phyloP scores from a whole-genome alignment of 768 basidiomycete genomes.

The Lactarius akahatsu region DNA sequence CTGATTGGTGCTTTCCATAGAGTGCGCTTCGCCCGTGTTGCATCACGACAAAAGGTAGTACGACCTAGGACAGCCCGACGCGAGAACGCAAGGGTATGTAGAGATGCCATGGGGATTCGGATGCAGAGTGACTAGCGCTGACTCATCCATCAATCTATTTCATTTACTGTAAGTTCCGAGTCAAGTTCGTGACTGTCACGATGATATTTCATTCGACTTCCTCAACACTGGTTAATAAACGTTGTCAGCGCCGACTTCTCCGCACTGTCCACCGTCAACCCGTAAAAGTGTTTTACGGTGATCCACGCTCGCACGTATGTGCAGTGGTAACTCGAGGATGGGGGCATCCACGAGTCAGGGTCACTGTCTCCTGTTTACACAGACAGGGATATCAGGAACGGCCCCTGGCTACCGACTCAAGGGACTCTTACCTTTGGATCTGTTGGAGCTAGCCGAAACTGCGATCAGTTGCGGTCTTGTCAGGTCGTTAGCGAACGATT shows the following conservation, averaged over 20 bases:
- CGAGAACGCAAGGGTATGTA: constrained; percentile 16
- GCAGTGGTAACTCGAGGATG: constrained; percentile 49
- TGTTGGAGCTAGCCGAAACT: constrained; percentile 48
- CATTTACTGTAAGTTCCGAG: no score
- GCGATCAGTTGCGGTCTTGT: constrained; percentile 55
- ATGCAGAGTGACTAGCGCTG: not conserved
- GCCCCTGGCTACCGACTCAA: not conserved
- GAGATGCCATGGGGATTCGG: constrained; percentile 20
- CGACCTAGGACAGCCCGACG: constrained; percentile 1
- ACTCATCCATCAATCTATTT: not conserved
- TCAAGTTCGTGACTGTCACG: no score
- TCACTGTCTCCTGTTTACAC: constrained; percentile 46
- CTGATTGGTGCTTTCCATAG: not conserved
- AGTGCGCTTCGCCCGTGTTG: not conserved
- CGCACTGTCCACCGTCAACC: constrained; percentile 47
- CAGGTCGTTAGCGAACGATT: constrained; percentile 55
- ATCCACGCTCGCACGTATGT: constrained; percentile 57
- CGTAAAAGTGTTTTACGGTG: constrained; percentile 48
- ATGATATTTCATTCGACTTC: not conserved
- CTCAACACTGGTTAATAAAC: constrained; percentile 33
- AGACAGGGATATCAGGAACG: not conserved
- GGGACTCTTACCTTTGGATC: constrained; percentile 44
- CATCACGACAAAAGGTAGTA: constrained; percentile 1
- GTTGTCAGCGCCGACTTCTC: constrained; percentile 51
- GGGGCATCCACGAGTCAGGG: constrained; percentile 52